Percentiles rank a stretch among this genome's conserved stretches.
phyloP scores from a whole-genome alignment of 495 filamentous ascomycete genomes.

The Lineolata rhizophorae region DNA sequence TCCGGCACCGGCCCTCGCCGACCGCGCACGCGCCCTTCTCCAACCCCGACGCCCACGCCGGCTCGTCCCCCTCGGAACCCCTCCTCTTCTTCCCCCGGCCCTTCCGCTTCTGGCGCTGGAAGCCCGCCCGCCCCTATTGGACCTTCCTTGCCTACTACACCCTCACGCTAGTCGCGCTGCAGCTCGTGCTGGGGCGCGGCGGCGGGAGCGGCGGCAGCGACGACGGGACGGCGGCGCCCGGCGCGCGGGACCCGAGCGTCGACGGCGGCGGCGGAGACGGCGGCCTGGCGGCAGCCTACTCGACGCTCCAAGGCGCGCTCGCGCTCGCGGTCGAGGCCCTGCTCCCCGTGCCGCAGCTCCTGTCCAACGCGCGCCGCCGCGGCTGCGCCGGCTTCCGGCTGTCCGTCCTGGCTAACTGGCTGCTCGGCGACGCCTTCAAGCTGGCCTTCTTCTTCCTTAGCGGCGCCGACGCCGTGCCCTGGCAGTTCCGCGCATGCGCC shows the following conservation, averaged over 20 bases:
- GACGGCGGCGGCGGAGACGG: too few relatives aligned
- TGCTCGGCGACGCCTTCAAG: constrained; percentile 86
- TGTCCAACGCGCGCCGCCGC: constrained; percentile 51
- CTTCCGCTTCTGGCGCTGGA: constrained; percentile 93
- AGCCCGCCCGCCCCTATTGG: constrained; percentile 73
- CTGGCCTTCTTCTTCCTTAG: constrained; percentile 63
- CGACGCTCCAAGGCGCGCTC: constrained; percentile 48
- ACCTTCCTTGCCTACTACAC: constrained; percentile 57
- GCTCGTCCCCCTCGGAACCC: constrained; percentile 5
- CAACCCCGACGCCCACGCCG: constrained; percentile 25
- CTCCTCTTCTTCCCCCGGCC: constrained; percentile 31
- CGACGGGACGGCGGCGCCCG: constrained; percentile 35
- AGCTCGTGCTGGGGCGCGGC: constrained; percentile 51
- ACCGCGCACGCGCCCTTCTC: constrained; percentile 7
- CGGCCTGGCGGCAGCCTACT: constrained; percentile 47
- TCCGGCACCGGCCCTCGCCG: constrained; percentile 60
- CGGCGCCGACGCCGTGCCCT: constrained; percentile 48
- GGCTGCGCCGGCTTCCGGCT: constrained; percentile 82
- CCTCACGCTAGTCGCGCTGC: constrained; percentile 38
- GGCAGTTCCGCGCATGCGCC: constrained; percentile 79
- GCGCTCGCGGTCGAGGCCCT: constrained; percentile 80
- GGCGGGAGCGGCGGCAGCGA: too few relatives aligned
- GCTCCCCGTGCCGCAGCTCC: constrained; percentile 74
- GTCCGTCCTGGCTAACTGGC: constrained; percentile 69
- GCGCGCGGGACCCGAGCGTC: too few relatives aligned